A percentile compares a stretch with the other conserved stretches of the same genome.
These are phyloP conservation scores for Penicillium chermesinum DNA, from an alignment of 495 filamentous ascomycete species.

Conservation along the genomic window DNA sequence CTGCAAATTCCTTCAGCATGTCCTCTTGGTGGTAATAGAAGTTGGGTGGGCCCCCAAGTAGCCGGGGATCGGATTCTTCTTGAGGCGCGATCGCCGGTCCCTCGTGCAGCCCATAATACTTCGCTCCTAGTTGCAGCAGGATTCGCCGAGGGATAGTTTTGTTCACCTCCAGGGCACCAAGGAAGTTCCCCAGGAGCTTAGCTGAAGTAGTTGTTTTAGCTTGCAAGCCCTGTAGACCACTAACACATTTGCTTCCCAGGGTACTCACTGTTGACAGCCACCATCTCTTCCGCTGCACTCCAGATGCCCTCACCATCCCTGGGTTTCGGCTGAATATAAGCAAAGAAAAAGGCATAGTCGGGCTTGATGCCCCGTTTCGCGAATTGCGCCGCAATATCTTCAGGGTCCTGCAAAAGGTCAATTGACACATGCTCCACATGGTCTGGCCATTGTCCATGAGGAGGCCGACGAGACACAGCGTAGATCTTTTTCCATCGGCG, in stretches of 20 bases:
- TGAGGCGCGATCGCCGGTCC: slow-evolving; percentile 40
- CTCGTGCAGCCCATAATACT: slow-evolving; percentile 49
- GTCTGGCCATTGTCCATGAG: slow-evolving; percentile 21
- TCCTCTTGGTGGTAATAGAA: slow-evolving; percentile 55
- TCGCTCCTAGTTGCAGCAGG: slow-evolving; percentile 47
- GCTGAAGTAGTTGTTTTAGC: slow-evolving; percentile 15
- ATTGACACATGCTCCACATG: slow-evolving; percentile 42
- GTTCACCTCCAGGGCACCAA: slow-evolving; percentile 35
- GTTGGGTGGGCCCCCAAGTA: slow-evolving; percentile 22
- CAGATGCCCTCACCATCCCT: slow-evolving; percentile 35
- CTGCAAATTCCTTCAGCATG: slow-evolving; percentile 9
- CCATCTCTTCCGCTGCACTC: slow-evolving; percentile 42
- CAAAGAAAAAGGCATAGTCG: slow-evolving; percentile 53
- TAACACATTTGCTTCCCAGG: not conserved
- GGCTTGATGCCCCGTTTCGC: slow-evolving; percentile 28
- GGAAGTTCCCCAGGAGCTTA: slow-evolving; percentile 43
- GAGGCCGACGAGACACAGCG: slow-evolving; percentile 40
- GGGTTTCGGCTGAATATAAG: slow-evolving; percentile 46
- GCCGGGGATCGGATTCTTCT: slow-evolving; percentile 36
- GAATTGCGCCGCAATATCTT: slow-evolving; percentile 34
- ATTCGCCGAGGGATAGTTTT: slow-evolving; percentile 41
- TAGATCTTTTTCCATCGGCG: slow-evolving; percentile 49
- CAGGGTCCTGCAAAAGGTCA: slow-evolving; percentile 40
- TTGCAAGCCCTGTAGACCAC: not conserved
- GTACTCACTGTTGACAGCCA: slow-evolving; percentile 33